Evolutionary conservation across 257 asterid species (phyloP).

Genomic region (Fraxinus americana): DNA sequence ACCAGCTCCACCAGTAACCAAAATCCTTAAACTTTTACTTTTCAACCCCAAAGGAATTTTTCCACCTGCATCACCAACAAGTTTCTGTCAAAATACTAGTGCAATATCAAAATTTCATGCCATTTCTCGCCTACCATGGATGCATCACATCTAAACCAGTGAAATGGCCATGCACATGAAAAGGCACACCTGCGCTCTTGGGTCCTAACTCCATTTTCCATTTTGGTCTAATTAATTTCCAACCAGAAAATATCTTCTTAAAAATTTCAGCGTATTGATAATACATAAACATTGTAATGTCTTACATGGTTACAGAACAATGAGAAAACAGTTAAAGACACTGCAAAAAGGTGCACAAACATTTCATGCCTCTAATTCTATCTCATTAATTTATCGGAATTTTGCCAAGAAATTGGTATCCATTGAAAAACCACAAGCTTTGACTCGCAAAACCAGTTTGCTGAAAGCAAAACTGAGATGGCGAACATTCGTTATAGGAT

Average conservation of each 20-base stretch:
- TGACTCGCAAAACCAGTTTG: background rate
- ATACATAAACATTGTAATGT: no score
- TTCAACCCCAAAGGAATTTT: conserved; percentile 68
- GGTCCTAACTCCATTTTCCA: background rate
- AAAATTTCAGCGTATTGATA: background rate
- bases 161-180: background rate
- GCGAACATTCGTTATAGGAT: background rate
- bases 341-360: background rate
- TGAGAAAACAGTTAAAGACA: background rate
- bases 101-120: background rate
- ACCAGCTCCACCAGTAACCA: conserved; percentile 95
- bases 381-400: background rate
- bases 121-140: background rate
- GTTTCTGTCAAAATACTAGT: background rate
- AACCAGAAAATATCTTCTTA: background rate
- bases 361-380: background rate
- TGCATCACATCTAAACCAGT: background rate
- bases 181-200: background rate
- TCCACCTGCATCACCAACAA: conserved; percentile 53
- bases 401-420: background rate
- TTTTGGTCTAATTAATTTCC: background rate
- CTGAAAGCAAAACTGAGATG: background rate
- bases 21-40: conserved; percentile 58
- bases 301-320: background rate
- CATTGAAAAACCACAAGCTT: background rate